Evolutionary conservation across 140 eudicot genomes (phyloP).

Genomic region (Senecio squalidus): DNA sequence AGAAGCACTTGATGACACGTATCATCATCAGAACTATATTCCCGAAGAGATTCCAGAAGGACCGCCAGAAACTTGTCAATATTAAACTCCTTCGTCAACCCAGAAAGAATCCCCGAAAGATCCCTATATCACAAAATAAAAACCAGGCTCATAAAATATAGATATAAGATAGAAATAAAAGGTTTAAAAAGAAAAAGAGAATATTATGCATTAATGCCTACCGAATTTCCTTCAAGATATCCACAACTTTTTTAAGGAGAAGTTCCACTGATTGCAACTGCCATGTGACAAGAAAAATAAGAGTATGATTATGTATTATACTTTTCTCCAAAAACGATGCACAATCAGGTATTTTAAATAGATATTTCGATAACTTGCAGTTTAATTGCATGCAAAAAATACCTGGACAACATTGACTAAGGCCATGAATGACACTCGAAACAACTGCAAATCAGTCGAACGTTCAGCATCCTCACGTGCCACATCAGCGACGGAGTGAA

Average conservation of each 20-base stretch:
- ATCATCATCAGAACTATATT: conserved; percentile 59
- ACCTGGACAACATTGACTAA: conserved; percentile 81
- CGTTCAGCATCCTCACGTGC: conserved; percentile 61
- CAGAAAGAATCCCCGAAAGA: conserved; percentile 53
- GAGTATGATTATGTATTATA: neutral
- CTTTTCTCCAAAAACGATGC: conserved; percentile 1
- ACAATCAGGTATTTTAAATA: neutral
- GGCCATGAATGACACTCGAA: conserved; percentile 67
- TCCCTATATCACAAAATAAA: conserved; percentile 46
- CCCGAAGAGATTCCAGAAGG: conserved; percentile 65
- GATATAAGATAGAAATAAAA: neutral
- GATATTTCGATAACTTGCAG: neutral
- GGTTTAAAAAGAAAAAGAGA: neutral
- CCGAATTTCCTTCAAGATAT: conserved; percentile 60
- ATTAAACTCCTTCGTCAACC: conserved; percentile 65
- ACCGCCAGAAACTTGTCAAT: conserved; percentile 64
- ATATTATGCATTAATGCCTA: conserved; percentile 8
- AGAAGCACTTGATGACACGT: conserved; percentile 40
- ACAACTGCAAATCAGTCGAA: conserved; percentile 58
- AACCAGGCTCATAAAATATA: conserved; percentile 9
- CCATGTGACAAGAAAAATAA: conserved; percentile 15
- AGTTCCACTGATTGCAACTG: conserved; percentile 67
- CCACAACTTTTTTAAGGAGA: conserved; percentile 82
- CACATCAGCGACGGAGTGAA: conserved; percentile 58
- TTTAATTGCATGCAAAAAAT: conserved; percentile 5